Percentiles rank a stretch among this genome's conserved stretches.
Evolutionary conservation across 2,329 filamentous ascomycete genomes (phyloP).

Genomic region (Akanthomyces muscarius): DNA sequence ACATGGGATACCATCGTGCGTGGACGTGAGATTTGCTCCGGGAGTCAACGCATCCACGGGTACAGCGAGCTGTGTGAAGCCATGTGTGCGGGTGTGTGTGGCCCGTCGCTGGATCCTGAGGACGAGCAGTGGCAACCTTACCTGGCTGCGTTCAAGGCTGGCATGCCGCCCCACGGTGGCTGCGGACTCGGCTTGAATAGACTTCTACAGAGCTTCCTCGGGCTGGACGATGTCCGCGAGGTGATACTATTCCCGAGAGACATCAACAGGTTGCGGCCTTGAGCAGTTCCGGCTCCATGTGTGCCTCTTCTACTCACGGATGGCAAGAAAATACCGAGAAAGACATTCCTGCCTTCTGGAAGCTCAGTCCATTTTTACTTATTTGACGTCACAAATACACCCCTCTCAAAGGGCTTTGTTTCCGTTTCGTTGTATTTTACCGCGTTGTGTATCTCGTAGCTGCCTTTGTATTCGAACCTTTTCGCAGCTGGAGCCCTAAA

Average conservation of each 20-base stretch:
- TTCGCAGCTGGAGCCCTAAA: not conserved
- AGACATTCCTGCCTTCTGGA: not conserved
- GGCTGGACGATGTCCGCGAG: not conserved
- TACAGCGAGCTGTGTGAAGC: not conserved
- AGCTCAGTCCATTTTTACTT: not conserved
- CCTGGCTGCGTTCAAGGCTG: constrained; percentile 1
- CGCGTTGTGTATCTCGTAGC: not conserved
- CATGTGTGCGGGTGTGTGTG: constrained; percentile 1
- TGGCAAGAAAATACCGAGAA: not conserved
- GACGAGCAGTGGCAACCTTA: constrained; percentile 10
- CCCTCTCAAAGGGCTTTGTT: not conserved
- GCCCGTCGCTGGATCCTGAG: constrained; percentile 1
- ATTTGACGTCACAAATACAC: not conserved
- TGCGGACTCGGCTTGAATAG: constrained; percentile 2
- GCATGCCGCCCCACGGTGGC: constrained; percentile 7
- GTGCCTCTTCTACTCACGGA: not conserved
- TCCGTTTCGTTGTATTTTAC: not conserved
- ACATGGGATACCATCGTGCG: constrained; percentile 1
- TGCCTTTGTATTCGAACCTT: not conserved
- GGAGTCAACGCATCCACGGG: not conserved
- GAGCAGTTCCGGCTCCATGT: not conserved
- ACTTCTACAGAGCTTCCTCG: constrained; percentile 4
- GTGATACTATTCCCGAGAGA: not conserved
- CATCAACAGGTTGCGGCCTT: not conserved
- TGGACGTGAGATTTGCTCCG: constrained; percentile 7